Percentiles rank a stretch among this genome's conserved stretches.
Evolutionary conservation across 1,139 yeast genomes (phyloP).

Genomic region (Geotrichum restrictum): DNA sequence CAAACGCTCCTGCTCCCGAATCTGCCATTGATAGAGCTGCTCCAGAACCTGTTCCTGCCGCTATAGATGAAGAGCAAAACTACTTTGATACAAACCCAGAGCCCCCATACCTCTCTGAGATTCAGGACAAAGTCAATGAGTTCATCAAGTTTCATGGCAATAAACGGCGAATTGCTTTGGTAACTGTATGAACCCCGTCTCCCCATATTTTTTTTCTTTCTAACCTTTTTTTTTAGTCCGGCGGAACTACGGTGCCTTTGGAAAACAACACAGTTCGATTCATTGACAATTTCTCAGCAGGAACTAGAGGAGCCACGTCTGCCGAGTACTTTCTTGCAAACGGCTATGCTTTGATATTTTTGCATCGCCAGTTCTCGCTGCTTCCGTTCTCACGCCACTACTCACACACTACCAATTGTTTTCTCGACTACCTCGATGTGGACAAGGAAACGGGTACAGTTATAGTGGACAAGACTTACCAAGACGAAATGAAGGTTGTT

Average conservation of each 20-base stretch:
- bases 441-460: conserved; percentile 34
- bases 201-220: neutral
- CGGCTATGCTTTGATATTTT: conserved; percentile 86
- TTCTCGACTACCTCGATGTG: conserved; percentile 69
- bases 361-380: conserved; percentile 87
- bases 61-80: conserved; percentile 63
- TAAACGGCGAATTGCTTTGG: conserved; percentile 60
- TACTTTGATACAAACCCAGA: conserved; percentile 70
- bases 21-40: conserved; percentile 75
- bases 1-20: conserved; percentile 66
- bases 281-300: conserved; percentile 95
- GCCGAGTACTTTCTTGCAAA: conserved; percentile 84
- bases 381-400: conserved; percentile 88
- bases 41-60: conserved; percentile 78
- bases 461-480: conserved; percentile 56
- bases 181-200: conserved; percentile 50
- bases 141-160: conserved; percentile 51
- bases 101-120: conserved; percentile 66
- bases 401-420: conserved; percentile 77
- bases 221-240: conserved; percentile 43
- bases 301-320: conserved; percentile 94
- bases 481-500: conserved; percentile 59
- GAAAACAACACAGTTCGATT: conserved; percentile 95
- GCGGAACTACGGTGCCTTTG: conserved; percentile 98
- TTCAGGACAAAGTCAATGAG: conserved; percentile 52